Base-by-base conservation (phyloP, 225 moss, liverwort and hornwort species). In the Rhytidiadelphus loreus region DNA sequence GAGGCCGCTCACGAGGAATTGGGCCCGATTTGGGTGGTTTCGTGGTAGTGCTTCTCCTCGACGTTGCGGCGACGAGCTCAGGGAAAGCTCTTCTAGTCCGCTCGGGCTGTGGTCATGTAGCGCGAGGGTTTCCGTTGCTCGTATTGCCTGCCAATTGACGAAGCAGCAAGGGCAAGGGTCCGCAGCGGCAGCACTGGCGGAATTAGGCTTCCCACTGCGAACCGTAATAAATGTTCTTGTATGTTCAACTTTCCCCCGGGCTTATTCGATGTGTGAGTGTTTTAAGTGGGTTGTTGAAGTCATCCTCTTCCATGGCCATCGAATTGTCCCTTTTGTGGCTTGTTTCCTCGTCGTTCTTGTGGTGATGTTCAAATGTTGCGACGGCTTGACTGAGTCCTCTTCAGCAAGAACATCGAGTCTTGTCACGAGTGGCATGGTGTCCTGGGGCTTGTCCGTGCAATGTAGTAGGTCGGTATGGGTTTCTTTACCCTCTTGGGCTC, bases 401-500 rank as follows among this genome's bases (percentile, higher is more conserved):
- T 32, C 59, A 66, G 76, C 91, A 89, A 91, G 87, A 91, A 89
- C 87, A 53, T 74, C 19, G 81, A 81, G 87, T 89, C 89, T 89
- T 91, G 91, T 91, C 89, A 89, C 73, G 83, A 57, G 72, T 56
- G 79, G 57, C 91, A 82, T 78, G 77, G 30, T 81, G 81, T 80
- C 73, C 85, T 85, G 50, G 63, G 46, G 75, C 85, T 81, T 66
- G 89, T 83, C 66, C 84, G 71, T 87, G 84, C 91, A 91, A 91
- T 91, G 87, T 37, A 37, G 91, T 88, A 83, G 91, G 91, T 91
- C 86, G 91, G 86, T 86, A 83, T 61, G 63, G 78, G 78, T 79
- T 89, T 91, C 86, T 89, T 83, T 91, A 64, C 41, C 59, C 85
- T 80, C 57, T 82, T 78, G 8, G 72, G 86, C 21, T 56, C 64